These are phyloP conservation scores for Sarcomyxa edulis DNA, from an alignment of 768 basidiomycete species.

Conservation along the genomic window DNA sequence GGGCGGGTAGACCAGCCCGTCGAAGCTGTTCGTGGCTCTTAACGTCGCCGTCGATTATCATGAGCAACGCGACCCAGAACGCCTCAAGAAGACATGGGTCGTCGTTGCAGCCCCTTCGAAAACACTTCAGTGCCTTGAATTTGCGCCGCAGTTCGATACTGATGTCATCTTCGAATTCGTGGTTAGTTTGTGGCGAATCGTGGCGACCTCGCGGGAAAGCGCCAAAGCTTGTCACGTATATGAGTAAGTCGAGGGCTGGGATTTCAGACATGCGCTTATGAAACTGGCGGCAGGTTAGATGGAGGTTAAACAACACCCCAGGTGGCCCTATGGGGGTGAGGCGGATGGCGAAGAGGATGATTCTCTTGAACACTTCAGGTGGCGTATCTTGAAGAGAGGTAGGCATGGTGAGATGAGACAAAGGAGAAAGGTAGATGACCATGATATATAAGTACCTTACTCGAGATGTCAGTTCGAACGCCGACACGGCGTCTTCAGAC, in stretches of 20 bases:
- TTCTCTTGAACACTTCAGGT: constrained; percentile 28
- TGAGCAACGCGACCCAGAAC: constrained; percentile 48
- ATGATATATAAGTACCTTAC: neutral
- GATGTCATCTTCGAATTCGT: constrained; percentile 32
- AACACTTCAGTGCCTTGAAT: constrained; percentile 35
- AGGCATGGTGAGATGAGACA: constrained; percentile 22
- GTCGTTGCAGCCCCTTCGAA: constrained; percentile 32
- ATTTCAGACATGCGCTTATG: too few species aligned
- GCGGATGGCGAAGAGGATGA: constrained; percentile 24
- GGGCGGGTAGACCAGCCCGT: constrained; percentile 34
- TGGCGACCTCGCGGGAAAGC: constrained; percentile 32
- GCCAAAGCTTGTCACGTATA: too few species aligned
- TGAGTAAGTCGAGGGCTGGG: too few species aligned
- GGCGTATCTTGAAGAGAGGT: constrained; percentile 23
- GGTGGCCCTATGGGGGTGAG: constrained; percentile 27
- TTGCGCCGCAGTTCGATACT: constrained; percentile 43
- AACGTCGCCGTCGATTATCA: constrained; percentile 50
- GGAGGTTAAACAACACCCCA: constrained; percentile 21
- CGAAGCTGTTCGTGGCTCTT: constrained; percentile 43
- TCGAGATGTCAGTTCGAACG: neutral
- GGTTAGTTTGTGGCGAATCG: constrained; percentile 13
- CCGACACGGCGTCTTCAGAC: neutral
- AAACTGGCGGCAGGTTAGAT: constrained; percentile 30
- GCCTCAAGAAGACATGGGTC: constrained; percentile 33
- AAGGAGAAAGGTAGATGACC: constrained; percentile 8